These are phyloP conservation scores for Polychaeton citri DNA, from an alignment of 2,329 filamentous ascomycete species.

Conservation along the genomic window DNA sequence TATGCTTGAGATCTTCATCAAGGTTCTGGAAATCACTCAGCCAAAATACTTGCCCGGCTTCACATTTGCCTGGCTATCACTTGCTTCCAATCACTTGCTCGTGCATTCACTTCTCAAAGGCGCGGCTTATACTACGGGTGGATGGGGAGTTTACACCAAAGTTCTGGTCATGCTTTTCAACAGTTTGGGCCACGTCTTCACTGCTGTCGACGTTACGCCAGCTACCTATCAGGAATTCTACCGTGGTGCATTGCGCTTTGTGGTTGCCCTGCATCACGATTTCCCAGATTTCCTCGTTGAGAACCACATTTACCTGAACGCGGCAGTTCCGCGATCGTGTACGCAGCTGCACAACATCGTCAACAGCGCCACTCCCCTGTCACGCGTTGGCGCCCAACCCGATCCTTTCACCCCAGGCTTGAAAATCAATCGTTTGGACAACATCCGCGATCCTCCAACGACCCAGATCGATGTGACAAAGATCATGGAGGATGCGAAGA, in stretches of 20 bases:
- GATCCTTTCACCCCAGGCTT: conserved; percentile 61
- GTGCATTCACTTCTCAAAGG: conserved; percentile 59
- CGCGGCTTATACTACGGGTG: conserved; percentile 25
- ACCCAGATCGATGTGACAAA: conserved; percentile 49
- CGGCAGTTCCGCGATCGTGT: conserved; percentile 69
- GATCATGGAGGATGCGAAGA: conserved; percentile 35
- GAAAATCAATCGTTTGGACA: conserved; percentile 64
- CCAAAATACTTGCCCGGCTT: conserved; percentile 72
- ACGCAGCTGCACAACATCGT: conserved; percentile 81
- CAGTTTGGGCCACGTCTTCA: conserved; percentile 56
- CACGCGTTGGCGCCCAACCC: conserved; percentile 51
- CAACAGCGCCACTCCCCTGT: conserved; percentile 62
- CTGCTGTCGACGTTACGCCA: conserved; percentile 62
- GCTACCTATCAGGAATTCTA: conserved; percentile 70
- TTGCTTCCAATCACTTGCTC: conserved; percentile 76
- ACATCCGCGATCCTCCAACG: conserved; percentile 54
- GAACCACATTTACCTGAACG: conserved; percentile 71
- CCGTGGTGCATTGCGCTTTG: conserved; percentile 65
- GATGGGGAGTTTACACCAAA: conserved; percentile 65
- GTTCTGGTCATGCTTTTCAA: conserved; percentile 32
- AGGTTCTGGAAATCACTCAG: conserved; percentile 58
- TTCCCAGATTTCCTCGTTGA: conserved; percentile 86
- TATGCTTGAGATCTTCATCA: conserved; percentile 59
- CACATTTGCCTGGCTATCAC: conserved; percentile 67
- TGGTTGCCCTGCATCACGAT: conserved; percentile 82